Base-by-base conservation (phyloP, 1,284 basidiomycete species). In the Coniferiporia weirii region DNA sequence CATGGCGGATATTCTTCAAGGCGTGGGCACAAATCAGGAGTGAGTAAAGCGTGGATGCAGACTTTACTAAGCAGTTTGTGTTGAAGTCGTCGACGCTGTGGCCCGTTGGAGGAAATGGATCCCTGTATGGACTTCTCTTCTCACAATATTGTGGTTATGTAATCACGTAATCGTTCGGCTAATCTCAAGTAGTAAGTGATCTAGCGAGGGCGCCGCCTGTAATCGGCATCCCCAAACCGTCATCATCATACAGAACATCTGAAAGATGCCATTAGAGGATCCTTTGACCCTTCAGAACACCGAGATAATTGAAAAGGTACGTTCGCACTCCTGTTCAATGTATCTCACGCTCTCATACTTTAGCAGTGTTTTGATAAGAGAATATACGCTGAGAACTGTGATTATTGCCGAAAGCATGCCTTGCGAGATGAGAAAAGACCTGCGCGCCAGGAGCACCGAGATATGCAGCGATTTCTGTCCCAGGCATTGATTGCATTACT, bases 1-100 rank as follows among this genome's bases (percentile, higher is more conserved):
- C 79, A 82, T 82, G 35, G 19, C 65, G 35, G 56, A 19, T 15
- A 20, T 6, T 19, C 12, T n/a, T 9, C 15, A n/a, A 46, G 44
- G 27, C 32, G 13, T 20, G 8, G 43, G 44, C 40, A 13, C 38
- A 12, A 12, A 15, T 2, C 8, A 40, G 15, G 38, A 12, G 38
- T 40, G 3, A 3, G 12, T 15, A 40, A 40, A 15, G 15, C 15
- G 38, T 9, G 38, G 15, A 40, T 40, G 38, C 38, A 40, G 38
- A 7, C 38, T 9, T 15, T 40, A 15, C 38, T 40, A 12, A 40
- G 3, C 38, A 27, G 38, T 12, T 15, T 12, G 38, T 7, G 38
- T 40, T 40, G 38, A 40, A 40, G 38, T 40, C 15, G 38, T 40
- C 27, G 27, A 27, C 27, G 27, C 27, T 27, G 27, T 27, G 27